Evolutionary conservation across 2,329 filamentous ascomycete species (phyloP).

Genomic region (Hypoxylon sp.): DNA sequence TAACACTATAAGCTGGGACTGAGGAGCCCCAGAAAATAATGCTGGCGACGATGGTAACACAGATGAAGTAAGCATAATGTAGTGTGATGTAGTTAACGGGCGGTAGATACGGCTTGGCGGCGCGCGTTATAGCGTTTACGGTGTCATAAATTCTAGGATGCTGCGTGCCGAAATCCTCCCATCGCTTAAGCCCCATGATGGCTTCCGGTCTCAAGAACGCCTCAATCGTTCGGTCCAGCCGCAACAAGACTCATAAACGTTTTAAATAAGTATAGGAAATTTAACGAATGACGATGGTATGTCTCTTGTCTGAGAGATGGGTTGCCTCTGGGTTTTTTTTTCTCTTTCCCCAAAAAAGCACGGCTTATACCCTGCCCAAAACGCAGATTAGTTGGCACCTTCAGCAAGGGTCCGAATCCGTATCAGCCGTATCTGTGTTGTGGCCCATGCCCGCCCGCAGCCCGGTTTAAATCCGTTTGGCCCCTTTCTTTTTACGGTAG

Average conservation of each 20-base stretch:
- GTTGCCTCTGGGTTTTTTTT: conserved; percentile 24
- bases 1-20: conserved; percentile 64
- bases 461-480: conserved; percentile 1
- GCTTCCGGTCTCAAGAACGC: conserved; percentile 14
- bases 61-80: conserved; percentile 77
- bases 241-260: conserved; percentile 11
- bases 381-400: conserved; percentile 33
- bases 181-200: conserved; percentile 42
- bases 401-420: conserved; percentile 4
- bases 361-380: conserved; percentile 42
- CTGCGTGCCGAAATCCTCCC: conserved; percentile 39
- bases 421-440: not conserved
- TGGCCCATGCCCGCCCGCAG: not conserved
- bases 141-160: conserved; percentile 41
- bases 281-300: conserved; percentile 11
- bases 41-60: conserved; percentile 68
- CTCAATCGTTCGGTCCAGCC: conserved; percentile 28
- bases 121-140: conserved; percentile 19
- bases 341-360: conserved; percentile 29
- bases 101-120: conserved; percentile 54
- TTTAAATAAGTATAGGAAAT: conserved; percentile 15
- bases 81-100: conserved; percentile 73
- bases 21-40: conserved; percentile 74
- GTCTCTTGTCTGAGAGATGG: conserved; percentile 18
- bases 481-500: not conserved